phyloP scores from a whole-genome alignment of 2,329 filamentous ascomycete genomes.

The Paraconiothyrium brasiliense region DNA sequence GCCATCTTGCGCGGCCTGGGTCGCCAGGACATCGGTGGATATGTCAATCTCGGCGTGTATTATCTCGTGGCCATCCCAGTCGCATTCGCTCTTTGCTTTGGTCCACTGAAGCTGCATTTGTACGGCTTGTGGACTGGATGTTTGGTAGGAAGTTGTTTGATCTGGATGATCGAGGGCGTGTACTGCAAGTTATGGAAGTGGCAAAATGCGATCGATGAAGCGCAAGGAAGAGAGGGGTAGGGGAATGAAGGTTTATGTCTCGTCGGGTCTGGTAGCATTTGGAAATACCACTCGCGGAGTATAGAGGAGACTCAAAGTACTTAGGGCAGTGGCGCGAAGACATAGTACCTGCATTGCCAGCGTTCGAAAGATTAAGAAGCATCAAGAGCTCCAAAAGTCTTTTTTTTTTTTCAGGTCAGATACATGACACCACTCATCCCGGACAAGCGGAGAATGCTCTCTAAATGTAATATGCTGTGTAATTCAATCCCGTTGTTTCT shows the following conservation, averaged over 20 bases:
- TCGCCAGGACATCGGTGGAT: constrained; percentile 51
- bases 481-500: neutral
- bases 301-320: neutral
- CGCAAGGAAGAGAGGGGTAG: constrained; percentile 33
- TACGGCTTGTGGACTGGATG: constrained; percentile 50
- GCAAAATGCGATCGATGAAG: constrained; percentile 43
- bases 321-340: neutral
- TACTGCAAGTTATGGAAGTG: constrained; percentile 45
- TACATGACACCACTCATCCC: neutral
- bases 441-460: neutral
- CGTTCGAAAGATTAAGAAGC: neutral
- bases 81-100: constrained; percentile 48
- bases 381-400: neutral
- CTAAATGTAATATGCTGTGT: neutral
- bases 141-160: constrained; percentile 44
- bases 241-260: neutral
- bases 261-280: neutral
- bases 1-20: constrained; percentile 50
- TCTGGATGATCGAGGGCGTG: constrained; percentile 44
- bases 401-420: neutral
- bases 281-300: neutral
- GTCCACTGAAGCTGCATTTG: constrained; percentile 45
- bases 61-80: constrained; percentile 51
- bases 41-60: constrained; percentile 50
- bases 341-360: neutral